Evolutionary conservation across 2,329 filamentous ascomycete genomes (phyloP), one percentile per base, ranked within the genome.

Genomic region (Talaromyces sp.): DNA sequence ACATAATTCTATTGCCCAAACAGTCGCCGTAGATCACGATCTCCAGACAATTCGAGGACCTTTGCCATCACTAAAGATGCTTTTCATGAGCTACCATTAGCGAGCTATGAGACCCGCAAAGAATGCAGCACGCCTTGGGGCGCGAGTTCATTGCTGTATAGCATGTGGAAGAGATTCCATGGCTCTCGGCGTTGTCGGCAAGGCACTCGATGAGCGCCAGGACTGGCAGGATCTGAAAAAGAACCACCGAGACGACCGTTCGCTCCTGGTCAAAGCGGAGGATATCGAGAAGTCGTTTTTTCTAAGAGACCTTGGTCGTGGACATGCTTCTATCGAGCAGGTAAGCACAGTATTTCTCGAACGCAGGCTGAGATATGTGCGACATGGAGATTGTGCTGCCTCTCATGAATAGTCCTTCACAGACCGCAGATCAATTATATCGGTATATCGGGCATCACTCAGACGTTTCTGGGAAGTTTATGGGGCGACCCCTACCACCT

Each of bases 261-360:
- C 60, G 23, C 42, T 42, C 44, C 58, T 62, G 44, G 55, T 62
- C 55, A 62, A 62, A n/a, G 54, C 54, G 44, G 44, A 25, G 5
- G 55, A 63, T 54, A 55, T 63, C 44, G 61, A 63, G 28, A 59
- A n/a, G 46, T 59, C 44, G 44, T 59, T 54, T 63, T 59, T 33
- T 33, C 52, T 25, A 63, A 28, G 28, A 54, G 35, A 37, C 55
- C 61, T 44, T 54, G 18, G 35, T 23, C 55, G 46, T 63, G 61
- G 61, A 8, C 14, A 59, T 8, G 12, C 54, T 63, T 59, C 25
- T 54, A 63, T 16, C 44, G 61, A 54, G 44, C 44, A 46, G 55
- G 61, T 63, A 54, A 59, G 46, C 5, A 42, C 31, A 35, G 54
- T n/a, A 18, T 2, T 50, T 58, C 3, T 28, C 6, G 28, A 28